phyloP scores from a whole-genome alignment of 345 rosid genomes.

The Eutrema yunnanense region DNA sequence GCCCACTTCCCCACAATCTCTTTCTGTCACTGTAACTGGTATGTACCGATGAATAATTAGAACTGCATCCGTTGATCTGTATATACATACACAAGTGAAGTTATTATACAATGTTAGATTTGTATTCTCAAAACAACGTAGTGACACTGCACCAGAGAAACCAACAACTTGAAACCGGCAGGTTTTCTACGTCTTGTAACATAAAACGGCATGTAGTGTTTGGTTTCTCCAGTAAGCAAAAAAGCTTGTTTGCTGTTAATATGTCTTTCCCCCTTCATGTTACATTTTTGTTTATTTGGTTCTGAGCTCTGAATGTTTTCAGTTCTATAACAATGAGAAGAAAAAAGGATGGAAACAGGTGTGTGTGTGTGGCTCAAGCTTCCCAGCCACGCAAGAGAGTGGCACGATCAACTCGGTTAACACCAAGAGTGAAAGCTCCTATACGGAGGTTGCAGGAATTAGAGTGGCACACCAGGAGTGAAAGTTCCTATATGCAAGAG shows the following conservation, averaged over 20 bases:
- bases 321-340: not conserved
- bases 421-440: too few relatives aligned
- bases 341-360: not conserved
- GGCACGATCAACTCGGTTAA: not conserved
- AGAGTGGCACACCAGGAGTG: too few relatives aligned
- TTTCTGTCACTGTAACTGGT: conserved; percentile 1
- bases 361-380: not conserved
- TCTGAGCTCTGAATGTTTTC: not conserved
- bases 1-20: not conserved
- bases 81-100: conserved; percentile 4
- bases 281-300: not conserved
- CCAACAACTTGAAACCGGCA: not conserved
- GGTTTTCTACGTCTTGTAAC: not conserved
- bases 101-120: conserved; percentile 5
- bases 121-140: not conserved
- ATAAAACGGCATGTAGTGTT: not conserved
- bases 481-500: too few relatives aligned
- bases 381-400: not conserved
- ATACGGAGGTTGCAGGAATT: too few relatives aligned
- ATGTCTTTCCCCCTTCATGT: not conserved
- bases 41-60: conserved; percentile 12
- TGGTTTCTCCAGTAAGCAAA: not conserved
- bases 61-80: conserved; percentile 17
- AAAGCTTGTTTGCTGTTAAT: not conserved
- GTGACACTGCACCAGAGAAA: not conserved